A percentile compares a stretch with the other conserved stretches of the same genome.
These are phyloP conservation scores for Yueomyces sp. DNA, from an alignment of 805 yeast species.

Conservation along the genomic window DNA sequence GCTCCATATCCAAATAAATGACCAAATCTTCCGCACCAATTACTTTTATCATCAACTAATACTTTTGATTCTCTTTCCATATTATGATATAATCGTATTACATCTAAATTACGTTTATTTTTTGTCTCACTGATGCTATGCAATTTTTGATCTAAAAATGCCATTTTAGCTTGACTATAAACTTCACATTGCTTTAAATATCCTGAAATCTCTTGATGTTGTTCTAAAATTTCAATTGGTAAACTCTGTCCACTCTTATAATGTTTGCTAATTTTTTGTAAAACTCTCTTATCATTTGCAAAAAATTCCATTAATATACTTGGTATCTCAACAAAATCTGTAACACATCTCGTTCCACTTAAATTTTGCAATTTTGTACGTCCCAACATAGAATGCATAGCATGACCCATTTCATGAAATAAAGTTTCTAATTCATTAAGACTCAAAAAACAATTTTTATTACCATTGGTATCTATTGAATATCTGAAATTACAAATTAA, in stretches of 20 bases:
- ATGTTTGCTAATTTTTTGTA: slow-evolving; percentile 61
- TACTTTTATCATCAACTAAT: slow-evolving; percentile 55
- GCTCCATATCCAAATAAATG: slow-evolving; percentile 91
- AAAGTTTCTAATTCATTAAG: slow-evolving; percentile 81
- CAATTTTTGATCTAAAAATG: slow-evolving; percentile 70
- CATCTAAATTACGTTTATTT: slow-evolving; percentile 35
- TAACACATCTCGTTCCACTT: slow-evolving; percentile 88
- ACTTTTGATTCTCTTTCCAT: slow-evolving; percentile 47
- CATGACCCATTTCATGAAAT: slow-evolving; percentile 98
- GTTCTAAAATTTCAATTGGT: slow-evolving; percentile 34
- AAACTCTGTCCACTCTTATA: slow-evolving; percentile 46
- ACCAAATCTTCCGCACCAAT: slow-evolving; percentile 92
- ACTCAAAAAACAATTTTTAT: slow-evolving; percentile 43
- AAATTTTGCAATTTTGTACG: slow-evolving; percentile 81
- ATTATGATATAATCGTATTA: slow-evolving; percentile 50
- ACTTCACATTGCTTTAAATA: slow-evolving; percentile 58
- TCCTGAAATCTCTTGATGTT: slow-evolving; percentile 37
- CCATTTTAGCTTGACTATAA: slow-evolving; percentile 81
- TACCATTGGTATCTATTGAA: slow-evolving; percentile 22
- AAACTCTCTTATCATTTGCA: slow-evolving; percentile 67
- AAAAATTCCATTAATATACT: slow-evolving; percentile 94
- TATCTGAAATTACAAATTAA: slow-evolving; percentile 69
- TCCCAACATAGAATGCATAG: slow-evolving; percentile 95
- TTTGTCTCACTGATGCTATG: slow-evolving; percentile 29
- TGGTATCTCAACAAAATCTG: slow-evolving; percentile 94